Conservation (phyloP, 2,329 filamentous ascomycete genomes). For the Penicillium sp. region DNA sequence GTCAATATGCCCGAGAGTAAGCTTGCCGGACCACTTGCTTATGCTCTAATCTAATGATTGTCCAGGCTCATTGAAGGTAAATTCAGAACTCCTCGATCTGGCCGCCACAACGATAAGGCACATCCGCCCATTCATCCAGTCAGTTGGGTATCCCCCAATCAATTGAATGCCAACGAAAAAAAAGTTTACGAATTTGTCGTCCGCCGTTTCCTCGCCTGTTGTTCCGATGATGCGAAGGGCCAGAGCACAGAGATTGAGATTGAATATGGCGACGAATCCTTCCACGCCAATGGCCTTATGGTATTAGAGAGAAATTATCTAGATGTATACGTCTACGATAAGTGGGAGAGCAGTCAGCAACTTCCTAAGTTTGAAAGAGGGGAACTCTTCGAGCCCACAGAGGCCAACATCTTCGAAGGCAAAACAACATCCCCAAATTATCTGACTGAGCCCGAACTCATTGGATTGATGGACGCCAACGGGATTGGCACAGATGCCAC, state of each 20-base stretch:
- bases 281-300: constrained; percentile 77
- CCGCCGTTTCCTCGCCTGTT: constrained; percentile 90
- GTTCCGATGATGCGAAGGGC: constrained; percentile 88
- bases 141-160: constrained; percentile 67
- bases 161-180: constrained; percentile 64
- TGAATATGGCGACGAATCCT: constrained; percentile 76
- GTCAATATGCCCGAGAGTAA: constrained; percentile 68
- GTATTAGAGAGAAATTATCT: constrained; percentile 90
- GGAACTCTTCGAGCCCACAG: constrained; percentile 81
- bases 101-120: constrained; percentile 89
- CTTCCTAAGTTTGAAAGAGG: constrained; percentile 76
- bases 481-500: constrained; percentile 98
- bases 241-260: constrained; percentile 82
- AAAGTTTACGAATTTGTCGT: constrained; percentile 90
- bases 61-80: constrained; percentile 65
- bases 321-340: constrained; percentile 94
- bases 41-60: constrained; percentile 1
- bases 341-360: constrained; percentile 84
- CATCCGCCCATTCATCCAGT: constrained; percentile 97
- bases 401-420: constrained; percentile 87
- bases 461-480: constrained; percentile 96
- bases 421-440: constrained; percentile 82
- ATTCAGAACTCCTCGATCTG: constrained; percentile 78
- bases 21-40: constrained; percentile 6
- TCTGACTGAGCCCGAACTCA: constrained; percentile 91